phyloP scores from a whole-genome alignment of 768 basidiomycete genomes.

The Serendipita sp. region DNA sequence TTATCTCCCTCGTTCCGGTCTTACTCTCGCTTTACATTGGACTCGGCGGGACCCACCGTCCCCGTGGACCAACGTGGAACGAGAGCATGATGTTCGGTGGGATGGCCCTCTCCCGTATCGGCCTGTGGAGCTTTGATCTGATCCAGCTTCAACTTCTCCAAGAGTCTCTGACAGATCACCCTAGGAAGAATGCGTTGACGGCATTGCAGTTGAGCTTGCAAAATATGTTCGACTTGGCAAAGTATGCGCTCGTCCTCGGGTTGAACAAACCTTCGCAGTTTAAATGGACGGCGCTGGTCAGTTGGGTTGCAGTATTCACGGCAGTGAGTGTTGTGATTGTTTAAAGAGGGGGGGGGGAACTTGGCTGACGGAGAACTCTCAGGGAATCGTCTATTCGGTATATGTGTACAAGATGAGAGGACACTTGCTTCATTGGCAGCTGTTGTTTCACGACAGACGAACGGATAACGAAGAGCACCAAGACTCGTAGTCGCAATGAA shows the following conservation, averaged over 20 bases:
- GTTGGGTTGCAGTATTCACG: constrained; percentile 16
- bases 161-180: constrained; percentile 26
- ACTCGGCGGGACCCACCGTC: not conserved
- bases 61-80: not conserved
- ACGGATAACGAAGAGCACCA: too few species aligned
- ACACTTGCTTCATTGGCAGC: constrained; percentile 14
- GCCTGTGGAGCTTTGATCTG: constrained; percentile 38
- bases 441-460: too few species aligned
- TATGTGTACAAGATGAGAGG: constrained; percentile 15
- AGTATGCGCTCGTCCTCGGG: constrained; percentile 23
- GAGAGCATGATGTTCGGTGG: constrained; percentile 16
- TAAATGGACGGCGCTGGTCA: constrained; percentile 9
- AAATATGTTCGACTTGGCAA: constrained; percentile 14
- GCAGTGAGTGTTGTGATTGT: constrained; percentile 18
- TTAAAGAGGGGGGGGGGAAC: constrained; percentile 10
- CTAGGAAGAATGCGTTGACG: constrained; percentile 27
- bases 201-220: constrained; percentile 23
- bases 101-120: constrained; percentile 30
- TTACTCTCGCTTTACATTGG: constrained; percentile 15
- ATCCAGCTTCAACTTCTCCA: constrained; percentile 34
- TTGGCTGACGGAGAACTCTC: constrained; percentile 19
- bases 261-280: constrained; percentile 9
- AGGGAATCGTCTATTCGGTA: constrained; percentile 10
- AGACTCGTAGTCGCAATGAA: too few species aligned
- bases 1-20: constrained; percentile 29